Evolutionary conservation across 2,329 filamentous ascomycete genomes (phyloP), one percentile per base, ranked within the genome.

Genomic region (Ophiostoma sp.): DNA sequence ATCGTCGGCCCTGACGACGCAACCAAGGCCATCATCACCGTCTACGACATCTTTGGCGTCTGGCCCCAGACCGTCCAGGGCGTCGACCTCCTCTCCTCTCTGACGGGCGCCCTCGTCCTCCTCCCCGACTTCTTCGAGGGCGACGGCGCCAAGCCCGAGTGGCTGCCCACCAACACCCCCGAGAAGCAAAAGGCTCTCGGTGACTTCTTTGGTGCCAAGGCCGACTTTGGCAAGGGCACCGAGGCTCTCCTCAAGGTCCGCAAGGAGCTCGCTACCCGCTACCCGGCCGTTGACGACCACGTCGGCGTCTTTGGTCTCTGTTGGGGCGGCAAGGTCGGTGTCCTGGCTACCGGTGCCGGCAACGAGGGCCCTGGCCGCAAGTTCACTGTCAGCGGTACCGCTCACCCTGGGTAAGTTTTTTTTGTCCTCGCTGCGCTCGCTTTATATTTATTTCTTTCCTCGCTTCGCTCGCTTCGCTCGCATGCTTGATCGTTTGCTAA

Each of bases 11-110:
- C 83, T 42, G 78, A 78, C 11, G 76, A 78, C 45, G 77, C 82
- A 15, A 79, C 78, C 42, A 79, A 77, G 57, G 84, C 82, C 61
- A 79, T 87, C 11, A 78, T 87, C 22, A 79, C 82, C 73, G 79
- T 87, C 73, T 86, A 85, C 78, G 86, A 87, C 77, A 80, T 86
- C 76, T 86, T 87, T 75, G 84, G 85, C 74, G 75, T 82, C 68
- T 78, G 81, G 64, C 79, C 80, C 8, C 85, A 87, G 77, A 86
- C 83, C 2, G 77, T 85, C 6, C 84, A 86, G 75, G 86, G 85
- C 33, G 85, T 84, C 0, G 85, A 87, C 77, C 79, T 83, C 8
- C 80, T 86, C 2, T 80, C 84, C 0, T 76, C 79, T 3, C 77
- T 82, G 12, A 77, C 78, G 2, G 79, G 81, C 33, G 80, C 82